Conservation (phyloP, 345 rosid species). For the Citrus sinensis region DNA sequence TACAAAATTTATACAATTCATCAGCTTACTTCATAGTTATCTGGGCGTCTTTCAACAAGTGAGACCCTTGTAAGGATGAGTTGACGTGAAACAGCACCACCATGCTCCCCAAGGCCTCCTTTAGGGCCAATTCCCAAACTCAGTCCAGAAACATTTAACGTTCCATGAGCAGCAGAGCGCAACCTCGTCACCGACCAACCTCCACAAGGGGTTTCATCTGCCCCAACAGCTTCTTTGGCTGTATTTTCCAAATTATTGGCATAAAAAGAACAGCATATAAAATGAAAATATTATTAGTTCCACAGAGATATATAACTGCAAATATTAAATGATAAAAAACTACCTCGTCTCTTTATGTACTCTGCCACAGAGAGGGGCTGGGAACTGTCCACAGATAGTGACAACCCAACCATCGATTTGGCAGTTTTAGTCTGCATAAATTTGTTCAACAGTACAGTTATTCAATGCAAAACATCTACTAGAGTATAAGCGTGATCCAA, state of each 20-base stretch:
- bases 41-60: constrained; percentile 93
- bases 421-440: constrained; percentile 86
- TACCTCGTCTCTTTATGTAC: constrained; percentile 82
- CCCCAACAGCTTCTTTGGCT: constrained; percentile 95
- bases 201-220: constrained; percentile 87
- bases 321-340: background rate
- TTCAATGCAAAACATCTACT: background rate
- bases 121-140: constrained; percentile 85
- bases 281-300: background rate
- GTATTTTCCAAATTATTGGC: constrained; percentile 12
- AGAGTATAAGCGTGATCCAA: background rate
- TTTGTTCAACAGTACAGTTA: constrained; percentile 14
- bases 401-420: constrained; percentile 76
- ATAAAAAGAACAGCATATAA: background rate
- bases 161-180: constrained; percentile 95
- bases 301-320: background rate
- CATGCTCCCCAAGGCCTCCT: constrained; percentile 98
- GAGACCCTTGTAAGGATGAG: constrained; percentile 86
- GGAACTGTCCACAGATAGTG: constrained; percentile 67
- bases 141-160: constrained; percentile 73
- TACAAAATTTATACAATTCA: constrained; percentile 19
- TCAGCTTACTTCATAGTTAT: constrained; percentile 98
- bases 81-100: constrained; percentile 88
- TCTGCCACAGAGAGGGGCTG: constrained; percentile 60
- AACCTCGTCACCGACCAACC: constrained; percentile 91